Base-by-base conservation (phyloP, 257 asterid genomes). In the Solanum bulbocastanum region DNA sequence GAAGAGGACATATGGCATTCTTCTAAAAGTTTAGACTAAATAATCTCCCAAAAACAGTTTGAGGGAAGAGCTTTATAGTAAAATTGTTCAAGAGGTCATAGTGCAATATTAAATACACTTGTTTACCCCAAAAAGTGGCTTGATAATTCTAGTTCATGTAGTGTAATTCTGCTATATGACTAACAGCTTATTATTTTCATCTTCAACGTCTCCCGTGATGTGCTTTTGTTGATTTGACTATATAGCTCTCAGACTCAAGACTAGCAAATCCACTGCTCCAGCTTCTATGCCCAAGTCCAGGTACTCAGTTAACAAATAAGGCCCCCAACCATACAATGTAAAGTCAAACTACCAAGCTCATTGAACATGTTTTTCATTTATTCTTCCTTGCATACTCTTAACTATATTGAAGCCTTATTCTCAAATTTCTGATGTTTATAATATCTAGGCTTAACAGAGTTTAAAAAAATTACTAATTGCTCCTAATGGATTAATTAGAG, bases 211-310 rank as follows among this genome's bases (percentile, higher is more conserved):
- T 30, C 32, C 30, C 30, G 6, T 81, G 85, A 81, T 16, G 18
- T 81, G 69, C 85, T 81, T 44, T 30, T 81, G 68, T 49, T 81
- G 68, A 81, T 81, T 81, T 81, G 42, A 30, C n/a, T 30, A 81
- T 49, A 81, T 46, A 81, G 85, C 69, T 81, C 44, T 46, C 85
- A 10, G 56, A 49, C 69, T 81, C 85, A 81, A 81, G 85, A 49
- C 85, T 44, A 46, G 85, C 85, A 81, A 81, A 81, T 81, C 85
- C 85, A 30, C 69, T 81, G 42, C 85, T 81, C 37, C 85, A 49
- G 85, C 85, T 81, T 30, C 85, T 81, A 18, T 32, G 42, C 68
- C 85, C 85, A 49, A 81, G 85, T 81, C 85, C 85, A 81, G 85
- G 85, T 81, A 81, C 68, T 81, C 30, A 12, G 68, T 25, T 46